phyloP scores from a whole-genome alignment of 805 yeast genomes.

The Saturnispora halmiae region DNA sequence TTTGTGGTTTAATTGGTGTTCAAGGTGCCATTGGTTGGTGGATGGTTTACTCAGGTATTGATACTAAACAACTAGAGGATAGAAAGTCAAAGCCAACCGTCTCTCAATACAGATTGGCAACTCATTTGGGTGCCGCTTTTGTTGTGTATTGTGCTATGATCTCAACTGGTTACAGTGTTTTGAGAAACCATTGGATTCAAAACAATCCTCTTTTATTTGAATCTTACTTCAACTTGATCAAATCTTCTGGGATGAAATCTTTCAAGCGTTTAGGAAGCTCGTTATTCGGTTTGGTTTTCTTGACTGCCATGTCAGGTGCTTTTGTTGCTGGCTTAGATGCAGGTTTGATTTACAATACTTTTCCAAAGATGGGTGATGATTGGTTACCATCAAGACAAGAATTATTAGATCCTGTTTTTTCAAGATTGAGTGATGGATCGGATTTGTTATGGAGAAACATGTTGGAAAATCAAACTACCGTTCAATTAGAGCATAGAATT shows the following conservation, averaged over 20 bases:
- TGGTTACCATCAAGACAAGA: constrained; percentile 70
- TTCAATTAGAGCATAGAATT: constrained; percentile 83
- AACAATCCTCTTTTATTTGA: constrained; percentile 53
- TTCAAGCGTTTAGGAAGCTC: constrained; percentile 49
- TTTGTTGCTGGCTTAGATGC: constrained; percentile 98
- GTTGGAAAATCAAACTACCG: constrained; percentile 93
- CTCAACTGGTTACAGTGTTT: constrained; percentile 79
- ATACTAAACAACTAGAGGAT: constrained; percentile 64
- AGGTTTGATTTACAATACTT: constrained; percentile 89
- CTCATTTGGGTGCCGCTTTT: constrained; percentile 92
- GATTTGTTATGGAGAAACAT: constrained; percentile 88
- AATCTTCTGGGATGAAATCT: constrained; percentile 48
- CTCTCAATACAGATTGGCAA: constrained; percentile 86
- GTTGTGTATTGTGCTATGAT: constrained; percentile 79
- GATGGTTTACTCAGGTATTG: constrained; percentile 97
- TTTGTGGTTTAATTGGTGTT: constrained; percentile 71
- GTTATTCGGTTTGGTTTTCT: constrained; percentile 59
- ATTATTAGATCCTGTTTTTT: constrained; percentile 62
- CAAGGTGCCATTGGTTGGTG: constrained; percentile 99
- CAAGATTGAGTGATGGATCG: constrained; percentile 56
- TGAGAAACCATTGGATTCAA: constrained; percentile 64
- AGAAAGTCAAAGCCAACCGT: constrained; percentile 95
- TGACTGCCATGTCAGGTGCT: constrained; percentile 96
- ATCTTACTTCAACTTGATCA: constrained; percentile 46
- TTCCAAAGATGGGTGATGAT: constrained; percentile 93